These are phyloP conservation scores for Pilatotrama ljubarskyi DNA, from an alignment of 768 basidiomycete genomes.

Conservation along the genomic window DNA sequence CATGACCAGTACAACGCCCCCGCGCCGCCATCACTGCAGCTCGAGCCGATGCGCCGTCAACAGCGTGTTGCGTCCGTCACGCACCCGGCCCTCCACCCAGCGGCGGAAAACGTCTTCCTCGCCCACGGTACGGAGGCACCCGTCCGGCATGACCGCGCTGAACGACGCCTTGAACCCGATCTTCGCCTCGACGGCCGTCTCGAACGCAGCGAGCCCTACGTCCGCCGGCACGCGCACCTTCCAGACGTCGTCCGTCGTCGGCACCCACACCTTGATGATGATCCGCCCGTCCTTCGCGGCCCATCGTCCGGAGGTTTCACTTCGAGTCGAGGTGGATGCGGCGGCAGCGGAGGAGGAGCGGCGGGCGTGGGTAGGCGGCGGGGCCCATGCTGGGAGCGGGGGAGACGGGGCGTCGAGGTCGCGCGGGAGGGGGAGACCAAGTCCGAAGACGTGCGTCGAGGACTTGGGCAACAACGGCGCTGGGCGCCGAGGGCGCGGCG, in stretches of 20 bases:
- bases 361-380: background rate
- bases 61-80: slow-evolving; percentile 38
- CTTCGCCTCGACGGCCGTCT: slow-evolving; percentile 35
- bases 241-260: slow-evolving; percentile 43
- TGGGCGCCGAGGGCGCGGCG: slow-evolving; percentile 9
- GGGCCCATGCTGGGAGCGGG: background rate
- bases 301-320: slow-evolving; percentile 24
- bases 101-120: slow-evolving; percentile 35
- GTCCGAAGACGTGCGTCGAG: slow-evolving; percentile 6
- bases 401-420: slow-evolving; percentile 11
- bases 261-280: slow-evolving; percentile 41
- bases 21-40: slow-evolving; percentile 7
- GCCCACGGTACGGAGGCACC: slow-evolving; percentile 19
- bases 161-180: slow-evolving; percentile 39
- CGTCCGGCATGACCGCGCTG: slow-evolving; percentile 29
- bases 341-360: background rate
- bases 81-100: slow-evolving; percentile 37
- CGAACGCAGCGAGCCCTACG: slow-evolving; percentile 33
- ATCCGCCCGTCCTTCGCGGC: slow-evolving; percentile 36
- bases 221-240: slow-evolving; percentile 36
- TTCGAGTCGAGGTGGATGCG: background rate
- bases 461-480: slow-evolving; percentile 18
- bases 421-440: slow-evolving; percentile 4
- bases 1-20: background rate
- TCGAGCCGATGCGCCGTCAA: slow-evolving; percentile 34